Conservation (phyloP, 345 rosid genomes). For the Heritiera littoralis region DNA sequence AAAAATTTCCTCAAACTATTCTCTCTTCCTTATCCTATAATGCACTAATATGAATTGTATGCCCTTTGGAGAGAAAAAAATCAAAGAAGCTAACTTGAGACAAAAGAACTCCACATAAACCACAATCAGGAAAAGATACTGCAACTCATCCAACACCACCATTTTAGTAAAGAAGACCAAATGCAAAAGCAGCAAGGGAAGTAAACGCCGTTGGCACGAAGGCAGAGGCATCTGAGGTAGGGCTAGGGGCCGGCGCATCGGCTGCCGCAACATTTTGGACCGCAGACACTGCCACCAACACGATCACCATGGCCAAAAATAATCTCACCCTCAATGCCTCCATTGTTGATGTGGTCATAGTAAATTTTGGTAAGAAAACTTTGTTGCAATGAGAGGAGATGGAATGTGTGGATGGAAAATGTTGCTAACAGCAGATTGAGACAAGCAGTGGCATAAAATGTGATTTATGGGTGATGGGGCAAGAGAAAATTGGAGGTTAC, state of each 20-base stretch:
- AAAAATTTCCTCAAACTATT: neutral
- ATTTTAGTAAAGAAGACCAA: constrained; percentile 36
- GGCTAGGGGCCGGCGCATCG: constrained; percentile 45
- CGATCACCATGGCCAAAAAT: constrained; percentile 28
- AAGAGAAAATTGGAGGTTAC: neutral
- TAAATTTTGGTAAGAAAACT: neutral
- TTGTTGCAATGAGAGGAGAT: neutral
- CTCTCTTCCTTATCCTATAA: neutral
- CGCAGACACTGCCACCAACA: constrained; percentile 33
- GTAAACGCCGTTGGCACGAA: constrained; percentile 40
- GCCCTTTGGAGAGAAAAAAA: neutral
- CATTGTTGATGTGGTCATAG: neutral
- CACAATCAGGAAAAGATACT: neutral
- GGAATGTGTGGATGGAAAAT: neutral
- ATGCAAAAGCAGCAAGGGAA: constrained; percentile 38
- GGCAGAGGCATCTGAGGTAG: constrained; percentile 41
- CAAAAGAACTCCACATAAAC: constrained; percentile 10
- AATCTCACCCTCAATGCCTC: constrained; percentile 36
- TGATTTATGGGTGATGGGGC: constrained; percentile 14
- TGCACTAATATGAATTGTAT: too few relatives aligned
- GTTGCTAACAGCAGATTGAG: neutral
- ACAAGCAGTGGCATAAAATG: neutral
- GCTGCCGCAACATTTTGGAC: constrained; percentile 40
- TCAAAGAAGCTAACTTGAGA: neutral
- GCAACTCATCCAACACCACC: neutral